Evolutionary conservation across 2,329 filamentous ascomycete genomes (phyloP).

Genomic region (Erysiphe pulchra): DNA sequence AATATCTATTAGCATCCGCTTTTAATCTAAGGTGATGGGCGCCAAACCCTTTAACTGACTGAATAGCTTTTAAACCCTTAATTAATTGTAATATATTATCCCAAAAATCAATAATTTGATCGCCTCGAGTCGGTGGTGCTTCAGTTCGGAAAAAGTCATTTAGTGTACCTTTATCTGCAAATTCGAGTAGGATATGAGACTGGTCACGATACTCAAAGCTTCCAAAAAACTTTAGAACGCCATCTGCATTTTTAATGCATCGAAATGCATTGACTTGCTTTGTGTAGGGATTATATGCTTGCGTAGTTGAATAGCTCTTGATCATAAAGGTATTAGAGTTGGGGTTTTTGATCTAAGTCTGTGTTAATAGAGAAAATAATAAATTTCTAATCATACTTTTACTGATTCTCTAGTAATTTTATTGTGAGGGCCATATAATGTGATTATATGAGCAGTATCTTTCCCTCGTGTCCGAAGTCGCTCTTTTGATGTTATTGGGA

Average conservation of each 20-base stretch:
- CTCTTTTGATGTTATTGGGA: constrained; percentile 10
- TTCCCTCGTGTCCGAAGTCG: constrained; percentile 3
- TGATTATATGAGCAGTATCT: too few relatives aligned
- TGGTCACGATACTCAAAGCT: constrained; percentile 8
- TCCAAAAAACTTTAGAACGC: constrained; percentile 11
- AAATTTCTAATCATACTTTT: constrained; percentile 1
- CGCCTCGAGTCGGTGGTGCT: constrained; percentile 6
- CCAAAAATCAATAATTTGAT: constrained; percentile 14
- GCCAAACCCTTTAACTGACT: constrained; percentile 4
- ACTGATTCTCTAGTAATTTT: constrained; percentile 2
- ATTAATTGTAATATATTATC: constrained; percentile 10
- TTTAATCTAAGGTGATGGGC: not conserved
- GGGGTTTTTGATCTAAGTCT: not conserved
- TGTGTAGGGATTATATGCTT: constrained; percentile 7
- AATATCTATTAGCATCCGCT: not conserved
- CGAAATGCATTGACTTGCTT: constrained; percentile 10
- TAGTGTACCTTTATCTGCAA: constrained; percentile 13
- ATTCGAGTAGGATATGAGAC: constrained; percentile 15
- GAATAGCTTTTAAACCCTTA: constrained; percentile 9
- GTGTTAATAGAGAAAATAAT: not conserved
- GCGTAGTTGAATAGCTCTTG: constrained; percentile 8
- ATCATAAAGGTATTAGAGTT: constrained; percentile 9
- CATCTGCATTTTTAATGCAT: constrained; percentile 4
- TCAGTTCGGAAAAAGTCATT: constrained; percentile 11
- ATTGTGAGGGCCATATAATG: constrained; percentile 6